Evolutionary conservation across 2,329 filamentous ascomycete genomes (phyloP), one percentile per base, ranked within the genome.

Genomic region (Clonostachys sp.): DNA sequence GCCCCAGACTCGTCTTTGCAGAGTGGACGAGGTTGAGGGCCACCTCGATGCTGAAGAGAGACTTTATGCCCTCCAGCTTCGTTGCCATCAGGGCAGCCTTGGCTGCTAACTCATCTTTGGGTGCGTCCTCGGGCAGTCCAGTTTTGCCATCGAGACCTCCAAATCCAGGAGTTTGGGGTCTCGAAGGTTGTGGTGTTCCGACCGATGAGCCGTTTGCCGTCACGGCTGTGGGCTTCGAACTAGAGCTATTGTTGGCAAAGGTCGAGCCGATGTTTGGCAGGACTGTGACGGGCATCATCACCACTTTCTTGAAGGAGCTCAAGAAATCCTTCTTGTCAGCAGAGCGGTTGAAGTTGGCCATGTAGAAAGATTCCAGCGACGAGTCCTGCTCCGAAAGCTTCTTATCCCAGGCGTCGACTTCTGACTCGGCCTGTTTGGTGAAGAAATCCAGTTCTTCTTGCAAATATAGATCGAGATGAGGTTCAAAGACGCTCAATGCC

Each of bases 81-180:
- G 89, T 91, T 48, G 92, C 91, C 89, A 99, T 96, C 45, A 99
- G 85, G 1, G 94, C 92, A n/a, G 92, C 90, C 70, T 99, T 99
- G 42, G 94, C 94, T 35, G 92, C 91, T 33, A 99, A 78, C 65
- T 99, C 94, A 48, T 91, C 89, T 0, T 87, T 95, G 1, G 92
- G 92, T 4, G 86, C 87, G 63, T 91, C 86, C 2, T 72, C 68
- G 34, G 68, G 84, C 18, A 66, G 50, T 1, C 66, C 65, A 33
- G 68, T 72, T 34, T 67, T 65, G 12, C 70, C 61, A 6, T 75
- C 74, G 5, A 59, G 60, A 12, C 63, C 58, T 14, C 71, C 49
- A 30, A 30, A 30, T 7, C 70, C 68, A 3, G 79, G 77, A 1
- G 76, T 78, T 45, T 77, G 67, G 5, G 79, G 68, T 36, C 75